Evolutionary conservation across 2,329 filamentous ascomycete species (phyloP), one percentile per base, ranked within the genome.

Genomic region (Cadophora luteo-olivacea): DNA sequence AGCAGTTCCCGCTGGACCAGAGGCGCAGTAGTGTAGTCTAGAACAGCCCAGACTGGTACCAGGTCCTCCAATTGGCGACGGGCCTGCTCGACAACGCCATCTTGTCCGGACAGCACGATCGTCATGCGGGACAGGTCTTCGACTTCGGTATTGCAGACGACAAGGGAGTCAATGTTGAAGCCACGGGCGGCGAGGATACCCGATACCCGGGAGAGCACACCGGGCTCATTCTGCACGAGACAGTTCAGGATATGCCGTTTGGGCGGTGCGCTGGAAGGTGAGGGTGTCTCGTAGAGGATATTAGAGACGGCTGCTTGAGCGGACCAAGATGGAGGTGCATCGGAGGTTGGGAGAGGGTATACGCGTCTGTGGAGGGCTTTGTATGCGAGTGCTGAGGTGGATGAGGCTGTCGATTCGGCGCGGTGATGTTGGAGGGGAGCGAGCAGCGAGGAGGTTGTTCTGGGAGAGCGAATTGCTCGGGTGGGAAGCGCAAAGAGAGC

Each of bases 161-260:
- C 96, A 72, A 99, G 85, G 65, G 92, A 97, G 86, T 99, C 96
- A 77, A 99, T 99, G 85, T 99, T 99, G 89, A 99, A 99, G 73
- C 96, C 96, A 68, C 96, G 89, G 54, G 96, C 96, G 14, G 96
- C 96, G 41, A 99, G 86, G 78, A 99, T 98, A 66, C 96, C 96
- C 0, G 96, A 98, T 11, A 99, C 93, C 69, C 96, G 94, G 64
- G 95, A 98, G 68, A 99, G 86, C 67, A 99, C 96, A 83, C 96
- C 96, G 14, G 96, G 96, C 84, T 99, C 96, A 83, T 99, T 99
- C 82, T 99, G 96, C 70, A 99, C 96, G 70, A 99, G 88, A 80
- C 96, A 99, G 84, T 99, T 99, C 82, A 99, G 90, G 78, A 99
- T 89, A 82, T 99, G 96, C 65, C 94, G 91, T 84, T 97, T 98